These are phyloP conservation scores for Pyrenochaeta sp. DNA, from an alignment of 2,329 filamentous ascomycete genomes.

Conservation along the genomic window DNA sequence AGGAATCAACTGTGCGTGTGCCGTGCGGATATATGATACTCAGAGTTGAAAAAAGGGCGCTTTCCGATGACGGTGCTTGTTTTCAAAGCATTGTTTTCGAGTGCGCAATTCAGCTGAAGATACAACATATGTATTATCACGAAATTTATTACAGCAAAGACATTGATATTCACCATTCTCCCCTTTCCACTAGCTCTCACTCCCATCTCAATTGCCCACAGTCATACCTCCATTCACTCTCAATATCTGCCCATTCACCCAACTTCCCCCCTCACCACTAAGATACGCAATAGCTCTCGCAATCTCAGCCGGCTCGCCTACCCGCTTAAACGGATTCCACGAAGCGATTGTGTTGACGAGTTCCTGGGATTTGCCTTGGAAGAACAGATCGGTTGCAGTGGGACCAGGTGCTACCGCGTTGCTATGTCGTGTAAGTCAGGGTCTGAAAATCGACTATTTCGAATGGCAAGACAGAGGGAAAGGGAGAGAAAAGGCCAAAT, in stretches of 20 bases:
- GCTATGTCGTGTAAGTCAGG: not conserved
- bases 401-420: constrained; percentile 64
- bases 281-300: constrained; percentile 33
- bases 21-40: not conserved
- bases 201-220: constrained; percentile 8
- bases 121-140: not conserved
- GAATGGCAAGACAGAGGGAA: too few species aligned
- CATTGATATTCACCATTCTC: too few species aligned
- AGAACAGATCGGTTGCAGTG: constrained; percentile 65
- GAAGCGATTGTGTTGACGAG: constrained; percentile 29
- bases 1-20: not conserved
- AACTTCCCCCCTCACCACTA: constrained; percentile 22
- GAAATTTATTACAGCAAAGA: not conserved
- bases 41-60: not conserved
- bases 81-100: too few species aligned
- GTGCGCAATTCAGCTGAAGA: too few species aligned
- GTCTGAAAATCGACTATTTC: not conserved
- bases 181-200: not conserved
- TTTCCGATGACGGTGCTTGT: too few species aligned
- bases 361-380: constrained; percentile 49
- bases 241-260: constrained; percentile 41
- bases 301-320: constrained; percentile 38
- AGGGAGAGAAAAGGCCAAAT: too few species aligned
- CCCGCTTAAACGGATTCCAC: constrained; percentile 25
- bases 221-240: constrained; percentile 40